phyloP scores from a whole-genome alignment of 495 filamentous ascomycete genomes.

The Xylaria grammica region DNA sequence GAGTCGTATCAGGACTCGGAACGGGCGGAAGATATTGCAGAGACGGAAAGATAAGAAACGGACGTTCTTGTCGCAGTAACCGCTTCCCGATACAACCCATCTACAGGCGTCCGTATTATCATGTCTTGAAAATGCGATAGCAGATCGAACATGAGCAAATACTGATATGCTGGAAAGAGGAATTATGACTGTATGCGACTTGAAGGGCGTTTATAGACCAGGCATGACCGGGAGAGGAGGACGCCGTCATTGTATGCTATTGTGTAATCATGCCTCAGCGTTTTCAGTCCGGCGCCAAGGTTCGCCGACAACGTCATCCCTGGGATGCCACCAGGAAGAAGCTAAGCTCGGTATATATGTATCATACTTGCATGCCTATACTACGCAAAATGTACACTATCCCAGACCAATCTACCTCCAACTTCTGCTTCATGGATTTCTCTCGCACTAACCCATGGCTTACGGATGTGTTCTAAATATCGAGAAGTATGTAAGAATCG shows the following conservation, averaged over 20 bases:
- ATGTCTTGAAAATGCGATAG: neutral
- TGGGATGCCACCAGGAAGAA: neutral
- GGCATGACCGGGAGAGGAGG: neutral
- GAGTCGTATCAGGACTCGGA: conserved; percentile 43
- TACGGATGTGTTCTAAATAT: too few relatives aligned
- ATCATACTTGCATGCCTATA: conserved; percentile 1
- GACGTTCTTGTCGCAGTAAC: conserved; percentile 39
- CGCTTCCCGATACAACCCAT: neutral
- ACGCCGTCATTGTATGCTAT: neutral
- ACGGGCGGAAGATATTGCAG: conserved; percentile 46
- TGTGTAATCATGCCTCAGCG: conserved; percentile 6
- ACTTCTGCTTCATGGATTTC: neutral
- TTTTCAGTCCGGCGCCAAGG: too few relatives aligned
- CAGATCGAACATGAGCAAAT: neutral
- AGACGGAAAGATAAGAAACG: conserved; percentile 48
- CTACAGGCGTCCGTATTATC: neutral
- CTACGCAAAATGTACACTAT: neutral
- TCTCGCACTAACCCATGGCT: too few relatives aligned
- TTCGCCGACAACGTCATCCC: too few relatives aligned
- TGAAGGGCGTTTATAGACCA: neutral
- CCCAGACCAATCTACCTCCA: neutral
- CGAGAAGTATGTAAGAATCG: neutral
- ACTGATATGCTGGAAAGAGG: neutral
- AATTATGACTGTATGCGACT: neutral
- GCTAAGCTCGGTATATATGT: conserved; percentile 6